A percentile compares a stretch with the other conserved stretches of the same genome.
Conservation (phyloP, 176 grass and related monocot genomes). For the Musa troglodytarum region DNA sequence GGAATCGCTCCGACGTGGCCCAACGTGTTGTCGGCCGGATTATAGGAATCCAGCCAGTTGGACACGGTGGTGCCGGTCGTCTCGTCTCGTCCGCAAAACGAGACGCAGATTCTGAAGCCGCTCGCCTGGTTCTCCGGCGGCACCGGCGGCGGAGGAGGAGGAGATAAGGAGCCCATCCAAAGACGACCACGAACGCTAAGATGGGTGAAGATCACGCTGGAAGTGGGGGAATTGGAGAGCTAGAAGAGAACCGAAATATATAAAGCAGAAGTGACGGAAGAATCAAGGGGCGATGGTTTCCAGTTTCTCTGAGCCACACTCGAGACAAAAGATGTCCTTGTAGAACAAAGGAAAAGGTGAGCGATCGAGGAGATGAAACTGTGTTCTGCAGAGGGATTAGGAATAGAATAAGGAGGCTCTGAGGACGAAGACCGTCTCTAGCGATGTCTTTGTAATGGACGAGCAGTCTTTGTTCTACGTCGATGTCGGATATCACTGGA, state of each 20-base stretch:
- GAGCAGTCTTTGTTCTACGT: too few species aligned
- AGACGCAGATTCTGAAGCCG: conserved; percentile 37
- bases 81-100: conserved; percentile 19
- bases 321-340: too few species aligned
- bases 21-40: conserved; percentile 41
- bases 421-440: too few species aligned
- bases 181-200: not conserved
- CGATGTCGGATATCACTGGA: too few species aligned
- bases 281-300: not conserved
- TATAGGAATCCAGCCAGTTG: conserved; percentile 47
- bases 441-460: too few species aligned
- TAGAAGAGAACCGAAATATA: not conserved
- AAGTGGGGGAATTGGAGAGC: not conserved
- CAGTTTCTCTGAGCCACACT: too few species aligned
- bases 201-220: not conserved
- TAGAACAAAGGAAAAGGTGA: too few species aligned
- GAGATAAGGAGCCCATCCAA: not conserved
- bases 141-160: not conserved
- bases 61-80: not conserved
- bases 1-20: conserved; percentile 33
- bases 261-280: not conserved
- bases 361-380: too few species aligned
- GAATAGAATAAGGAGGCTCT: too few species aligned
- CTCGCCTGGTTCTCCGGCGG: not conserved
- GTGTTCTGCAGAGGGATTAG: too few species aligned